Evolutionary conservation across 1,284 basidiomycete genomes (phyloP).

Genomic region (Coniferiporia sulphurascens): DNA sequence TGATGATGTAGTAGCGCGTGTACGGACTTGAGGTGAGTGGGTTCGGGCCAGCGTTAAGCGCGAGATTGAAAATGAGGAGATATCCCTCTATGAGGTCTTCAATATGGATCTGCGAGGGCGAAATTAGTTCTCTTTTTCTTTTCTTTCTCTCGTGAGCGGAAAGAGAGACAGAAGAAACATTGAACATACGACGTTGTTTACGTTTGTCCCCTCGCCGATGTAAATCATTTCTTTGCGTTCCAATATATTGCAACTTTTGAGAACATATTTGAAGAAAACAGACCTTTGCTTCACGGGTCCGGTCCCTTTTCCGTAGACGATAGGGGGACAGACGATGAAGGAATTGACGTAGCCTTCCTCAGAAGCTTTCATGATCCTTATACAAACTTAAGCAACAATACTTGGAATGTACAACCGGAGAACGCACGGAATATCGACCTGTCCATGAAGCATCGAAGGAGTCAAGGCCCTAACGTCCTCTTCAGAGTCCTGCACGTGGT

Average conservation of each 20-base stretch:
- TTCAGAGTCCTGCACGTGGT: constrained; percentile 15
- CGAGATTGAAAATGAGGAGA: not conserved
- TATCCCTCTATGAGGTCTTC: not conserved
- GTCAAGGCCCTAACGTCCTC: constrained; percentile 19
- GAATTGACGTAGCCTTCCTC: constrained; percentile 19
- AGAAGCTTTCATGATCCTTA: constrained; percentile 21
- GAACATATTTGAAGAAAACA: not conserved
- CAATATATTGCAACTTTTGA: not conserved
- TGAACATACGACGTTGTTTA: constrained; percentile 17
- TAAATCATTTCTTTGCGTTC: constrained; percentile 18
- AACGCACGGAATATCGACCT: constrained; percentile 20
- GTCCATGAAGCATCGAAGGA: constrained; percentile 14
- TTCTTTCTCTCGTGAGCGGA: not conserved
- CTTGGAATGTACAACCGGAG: not conserved
- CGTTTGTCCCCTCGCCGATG: constrained; percentile 23
- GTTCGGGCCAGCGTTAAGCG: not conserved
- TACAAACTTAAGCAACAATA: not conserved
- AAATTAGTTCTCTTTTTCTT: too few relatives aligned
- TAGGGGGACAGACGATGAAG: constrained; percentile 20
- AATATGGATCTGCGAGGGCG: not conserved
- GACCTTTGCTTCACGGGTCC: constrained; percentile 18
- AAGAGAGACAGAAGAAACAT: not conserved
- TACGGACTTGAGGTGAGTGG: not conserved
- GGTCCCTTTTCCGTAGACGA: constrained; percentile 17
- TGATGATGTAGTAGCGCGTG: not conserved